Evolutionary conservation across 2,329 filamentous ascomycete species (phyloP), one percentile per base, ranked within the genome.

Genomic region (Cordyceps militaris): DNA sequence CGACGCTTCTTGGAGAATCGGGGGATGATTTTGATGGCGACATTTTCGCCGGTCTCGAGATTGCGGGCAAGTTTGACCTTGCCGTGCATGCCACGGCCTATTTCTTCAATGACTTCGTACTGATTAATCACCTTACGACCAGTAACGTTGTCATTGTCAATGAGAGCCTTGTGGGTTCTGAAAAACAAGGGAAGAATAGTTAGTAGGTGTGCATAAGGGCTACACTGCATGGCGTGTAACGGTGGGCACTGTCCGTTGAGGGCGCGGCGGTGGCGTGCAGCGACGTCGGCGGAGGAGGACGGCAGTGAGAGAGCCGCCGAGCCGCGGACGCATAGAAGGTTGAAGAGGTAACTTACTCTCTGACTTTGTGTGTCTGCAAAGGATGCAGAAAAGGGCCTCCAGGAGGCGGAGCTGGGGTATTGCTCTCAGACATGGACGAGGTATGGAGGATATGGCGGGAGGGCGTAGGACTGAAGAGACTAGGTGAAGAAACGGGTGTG

Each of bases 1-100:
- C 93, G 88, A 57, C 92, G 86, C 66, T 90, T 91, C 75, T 96
- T 97, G 54, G 93, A 96, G 69, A 94, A 96, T 38, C 94, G 86
- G 59, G 96, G 91, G 48, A 99, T 96, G 66, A 99, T 99, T 76
- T 99, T 99, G 80, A 99, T 97, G 58, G 94, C 94, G 4, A 99
- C 93, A 68, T 87, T 87, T 55, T 89, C 86, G 61, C 82, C 81
- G 1, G 83, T 91, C 57, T 86, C 78, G 47, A 91, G 77, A 69
- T 95, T 91, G 56, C 91, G 84, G 49, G 92, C 94, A 49, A 97
- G 80, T 74, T 99, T 99, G 68, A 99, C 94, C 76, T 97, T 99
- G 67, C 94, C 94, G 70, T 99, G 94, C 66, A 96, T 90, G 52
- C 94, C 94, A 60, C 94, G 88, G 57, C 94, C 94, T 56, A 99